Percentiles rank a stretch among this genome's conserved stretches.
These are phyloP conservation scores for Viola pubescens DNA, from an alignment of 441 rosid genomes.

Conservation along the genomic window DNA sequence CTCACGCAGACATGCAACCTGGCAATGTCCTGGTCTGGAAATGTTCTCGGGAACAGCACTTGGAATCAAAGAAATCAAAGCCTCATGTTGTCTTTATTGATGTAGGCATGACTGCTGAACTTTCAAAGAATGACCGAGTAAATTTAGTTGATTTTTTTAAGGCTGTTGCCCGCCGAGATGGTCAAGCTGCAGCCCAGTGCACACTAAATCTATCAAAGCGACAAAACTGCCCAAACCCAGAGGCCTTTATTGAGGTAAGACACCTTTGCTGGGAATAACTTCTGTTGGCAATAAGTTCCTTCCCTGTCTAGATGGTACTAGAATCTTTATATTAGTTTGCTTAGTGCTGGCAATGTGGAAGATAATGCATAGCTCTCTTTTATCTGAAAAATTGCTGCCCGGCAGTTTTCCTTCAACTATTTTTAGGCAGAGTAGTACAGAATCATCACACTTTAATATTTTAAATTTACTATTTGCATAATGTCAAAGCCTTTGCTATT, in stretches of 20 bases:
- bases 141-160: constrained; percentile 86
- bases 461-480: too few relatives aligned
- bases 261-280: too few relatives aligned
- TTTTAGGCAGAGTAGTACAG: too few relatives aligned
- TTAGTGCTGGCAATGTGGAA: too few relatives aligned
- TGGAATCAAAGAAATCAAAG: constrained; percentile 57
- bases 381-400: too few relatives aligned
- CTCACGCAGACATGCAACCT: constrained; percentile 99
- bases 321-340: too few relatives aligned
- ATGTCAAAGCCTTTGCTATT: too few relatives aligned
- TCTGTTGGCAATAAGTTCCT: too few relatives aligned
- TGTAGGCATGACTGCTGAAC: constrained; percentile 99
- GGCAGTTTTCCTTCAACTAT: too few relatives aligned
- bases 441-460: too few relatives aligned
- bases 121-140: constrained; percentile 71
- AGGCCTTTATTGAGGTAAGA: constrained; percentile 77
- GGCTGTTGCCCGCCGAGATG: constrained; percentile 93
- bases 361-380: too few relatives aligned
- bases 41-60: constrained; percentile 60
- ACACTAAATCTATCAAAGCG: constrained; percentile 68
- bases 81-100: constrained; percentile 98
- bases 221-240: constrained; percentile 93
- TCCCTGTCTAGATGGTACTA: too few relatives aligned
- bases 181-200: constrained; percentile 84
- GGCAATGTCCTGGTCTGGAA: constrained; percentile 95